Base-by-base conservation (phyloP, 1,284 basidiomycete genomes). In the Sporisorium exsertum region DNA sequence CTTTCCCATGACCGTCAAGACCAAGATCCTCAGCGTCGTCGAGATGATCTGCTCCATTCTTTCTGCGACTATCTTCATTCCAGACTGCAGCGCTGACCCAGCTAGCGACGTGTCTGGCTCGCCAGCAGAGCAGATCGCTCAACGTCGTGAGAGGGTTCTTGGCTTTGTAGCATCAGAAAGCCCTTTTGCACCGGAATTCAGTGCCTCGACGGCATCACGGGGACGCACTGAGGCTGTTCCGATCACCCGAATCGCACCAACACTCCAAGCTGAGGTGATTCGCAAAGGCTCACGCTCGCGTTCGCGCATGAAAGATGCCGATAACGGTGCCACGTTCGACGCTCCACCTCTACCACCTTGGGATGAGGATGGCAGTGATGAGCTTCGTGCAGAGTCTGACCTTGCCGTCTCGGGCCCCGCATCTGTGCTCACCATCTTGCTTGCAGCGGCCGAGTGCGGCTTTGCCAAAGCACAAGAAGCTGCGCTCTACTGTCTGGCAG, bases 31-130 rank as follows among this genome's bases (percentile, higher is more conserved):
- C 27, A 70, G 66, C 71, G 74, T 81, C 26, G 45, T 70, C 58
- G 81, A 81, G 57, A 77, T 81, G 68, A 65, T 83, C 16, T 67
- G 72, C 62, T 58, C 78, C 43, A 71, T 82, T 20, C 69, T 83
- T 1, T 70, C 79, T 4, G 63, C 60, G 1, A 81, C 78, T 32
- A 22, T 82, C 22, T 68, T 59, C 47, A 72, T 82, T 10, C 63
- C 79, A 15, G 80, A 77, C 18, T 64, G 40, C 33, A 37, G 27
- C 22, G 18, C 55, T 12, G 47, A 58, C 6, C 10, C 51, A n/a
- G 22, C 20, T 18, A 45, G 22, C 26, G 42, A 42, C 22, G 7
- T 10, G 2, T 12, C 47, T 2, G 18, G 6, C 37, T 71, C 63
- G 5, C 37, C 65, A 6, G 72, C 64, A 20, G 70, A 68, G 16